A percentile compares a stretch with the other conserved stretches of the same genome.
phyloP scores from a whole-genome alignment of 441 rosid species.

The Erodium chrysanthum region DNA sequence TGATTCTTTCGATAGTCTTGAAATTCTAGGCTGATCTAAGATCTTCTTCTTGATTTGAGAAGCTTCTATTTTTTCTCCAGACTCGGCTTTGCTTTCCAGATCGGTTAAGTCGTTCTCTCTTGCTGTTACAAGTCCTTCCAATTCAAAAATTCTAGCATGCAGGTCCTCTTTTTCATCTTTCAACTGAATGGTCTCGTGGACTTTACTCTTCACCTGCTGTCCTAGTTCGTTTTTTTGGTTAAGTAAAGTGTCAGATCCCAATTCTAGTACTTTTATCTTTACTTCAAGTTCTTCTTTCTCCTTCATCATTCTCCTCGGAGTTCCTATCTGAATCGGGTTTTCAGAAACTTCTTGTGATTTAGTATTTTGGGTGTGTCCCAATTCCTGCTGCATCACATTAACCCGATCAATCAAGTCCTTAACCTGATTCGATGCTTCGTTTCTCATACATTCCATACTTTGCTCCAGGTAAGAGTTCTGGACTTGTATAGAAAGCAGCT shows the following conservation, averaged over 20 bases:
- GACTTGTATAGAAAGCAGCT: constrained; percentile 34
- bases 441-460: constrained; percentile 21
- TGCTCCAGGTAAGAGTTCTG: constrained; percentile 27
- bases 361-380: constrained; percentile 20
- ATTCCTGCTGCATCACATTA: constrained; percentile 30
- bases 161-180: constrained; percentile 38
- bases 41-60: neutral
- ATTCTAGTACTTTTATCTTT: constrained; percentile 26
- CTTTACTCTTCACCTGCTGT: constrained; percentile 39
- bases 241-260: constrained; percentile 37
- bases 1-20: neutral
- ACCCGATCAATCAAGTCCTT: constrained; percentile 27
- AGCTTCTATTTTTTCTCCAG: constrained; percentile 23
- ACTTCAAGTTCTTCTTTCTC: constrained; percentile 17
- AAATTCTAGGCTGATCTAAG: neutral
- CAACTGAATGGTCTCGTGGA: constrained; percentile 26
- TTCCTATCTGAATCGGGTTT: constrained; percentile 31
- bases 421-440: constrained; percentile 22
- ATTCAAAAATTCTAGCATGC: constrained; percentile 40
- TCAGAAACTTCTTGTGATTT: constrained; percentile 46
- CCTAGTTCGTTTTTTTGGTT: constrained; percentile 33
- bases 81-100: constrained; percentile 43
- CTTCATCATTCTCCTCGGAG: constrained; percentile 23
- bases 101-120: constrained; percentile 39
- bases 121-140: constrained; percentile 35